Conservation (phyloP, 2,329 filamentous ascomycete species). For the Alternaria arbusti region DNA sequence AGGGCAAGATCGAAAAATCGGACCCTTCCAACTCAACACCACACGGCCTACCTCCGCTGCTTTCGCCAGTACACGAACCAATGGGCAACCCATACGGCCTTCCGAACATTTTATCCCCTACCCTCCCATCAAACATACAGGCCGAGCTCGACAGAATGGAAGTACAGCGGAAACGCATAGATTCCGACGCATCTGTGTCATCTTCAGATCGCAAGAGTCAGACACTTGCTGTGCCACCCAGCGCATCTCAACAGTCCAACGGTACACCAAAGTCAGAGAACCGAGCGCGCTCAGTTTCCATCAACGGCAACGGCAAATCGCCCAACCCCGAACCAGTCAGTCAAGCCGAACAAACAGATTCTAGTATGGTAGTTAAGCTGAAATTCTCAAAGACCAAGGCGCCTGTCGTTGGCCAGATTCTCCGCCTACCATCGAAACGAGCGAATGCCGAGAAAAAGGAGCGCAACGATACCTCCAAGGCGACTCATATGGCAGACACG, state of each 20-base stretch:
- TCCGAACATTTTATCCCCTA: conserved; percentile 64
- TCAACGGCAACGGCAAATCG: conserved; percentile 37
- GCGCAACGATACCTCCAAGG: conserved; percentile 29
- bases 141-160: conserved; percentile 57
- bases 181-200: conserved; percentile 44
- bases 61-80: conserved; percentile 51
- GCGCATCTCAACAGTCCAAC: conserved; percentile 23
- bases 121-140: conserved; percentile 62
- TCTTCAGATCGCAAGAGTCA: conserved; percentile 43
- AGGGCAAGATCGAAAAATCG: conserved; percentile 36
- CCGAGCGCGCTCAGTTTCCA: conserved; percentile 33
- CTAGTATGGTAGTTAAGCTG: conserved; percentile 55
- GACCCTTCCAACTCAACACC: conserved; percentile 41
- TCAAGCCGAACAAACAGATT: conserved; percentile 15
- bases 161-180: conserved; percentile 43
- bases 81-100: conserved; percentile 51
- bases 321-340: conserved; percentile 22
- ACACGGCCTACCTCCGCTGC: conserved; percentile 47
- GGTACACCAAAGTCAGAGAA: conserved; percentile 28
- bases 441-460: conserved; percentile 33
- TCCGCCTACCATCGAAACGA: conserved; percentile 42
- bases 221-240: conserved; percentile 29
- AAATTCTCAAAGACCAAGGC: conserved; percentile 59
- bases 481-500: conserved; percentile 13
- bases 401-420: conserved; percentile 53